Percentiles rank a stretch among this genome's conserved stretches.
Conservation (phyloP, 495 filamentous ascomycete genomes). For the Aspergillus steynii region DNA sequence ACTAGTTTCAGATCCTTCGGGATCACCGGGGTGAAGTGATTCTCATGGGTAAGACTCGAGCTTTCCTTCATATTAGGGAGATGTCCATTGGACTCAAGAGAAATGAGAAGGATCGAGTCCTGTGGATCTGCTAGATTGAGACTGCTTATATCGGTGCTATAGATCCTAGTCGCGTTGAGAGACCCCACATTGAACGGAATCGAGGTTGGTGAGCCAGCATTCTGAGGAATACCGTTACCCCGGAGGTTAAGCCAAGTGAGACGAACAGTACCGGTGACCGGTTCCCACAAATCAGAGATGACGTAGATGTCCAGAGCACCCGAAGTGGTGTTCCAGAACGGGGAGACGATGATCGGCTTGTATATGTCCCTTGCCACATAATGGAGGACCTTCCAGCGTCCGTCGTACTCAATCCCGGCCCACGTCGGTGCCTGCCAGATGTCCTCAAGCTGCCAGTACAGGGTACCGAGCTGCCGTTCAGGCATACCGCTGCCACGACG, state of each 20-base stretch:
- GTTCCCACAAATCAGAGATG: constrained; percentile 47
- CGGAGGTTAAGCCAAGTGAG: constrained; percentile 44
- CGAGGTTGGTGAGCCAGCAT: constrained; percentile 31
- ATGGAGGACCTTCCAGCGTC: constrained; percentile 67
- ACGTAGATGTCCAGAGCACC: constrained; percentile 60
- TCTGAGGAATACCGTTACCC: constrained; percentile 31
- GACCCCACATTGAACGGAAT: constrained; percentile 55
- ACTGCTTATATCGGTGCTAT: constrained; percentile 40
- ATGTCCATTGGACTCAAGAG: constrained; percentile 51
- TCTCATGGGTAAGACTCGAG: constrained; percentile 55
- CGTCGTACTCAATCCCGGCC: constrained; percentile 64
- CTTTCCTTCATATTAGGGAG: constrained; percentile 50
- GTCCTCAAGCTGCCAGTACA: constrained; percentile 73
- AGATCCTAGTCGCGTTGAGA: constrained; percentile 60
- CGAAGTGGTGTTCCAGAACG: constrained; percentile 58
- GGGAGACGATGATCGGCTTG: constrained; percentile 59
- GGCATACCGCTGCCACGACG: constrained; percentile 61
- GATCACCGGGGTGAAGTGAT: constrained; percentile 54
- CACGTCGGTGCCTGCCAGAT: constrained; percentile 71
- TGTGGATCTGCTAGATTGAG: constrained; percentile 36
- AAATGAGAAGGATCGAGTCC: constrained; percentile 56
- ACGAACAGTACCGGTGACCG: constrained; percentile 32
- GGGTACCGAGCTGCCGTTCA: constrained; percentile 59
- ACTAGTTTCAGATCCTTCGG: constrained; percentile 54
- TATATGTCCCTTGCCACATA: constrained; percentile 63